phyloP scores from a whole-genome alignment of 2,329 filamentous ascomycete genomes.

The Claviceps humidiphila region DNA sequence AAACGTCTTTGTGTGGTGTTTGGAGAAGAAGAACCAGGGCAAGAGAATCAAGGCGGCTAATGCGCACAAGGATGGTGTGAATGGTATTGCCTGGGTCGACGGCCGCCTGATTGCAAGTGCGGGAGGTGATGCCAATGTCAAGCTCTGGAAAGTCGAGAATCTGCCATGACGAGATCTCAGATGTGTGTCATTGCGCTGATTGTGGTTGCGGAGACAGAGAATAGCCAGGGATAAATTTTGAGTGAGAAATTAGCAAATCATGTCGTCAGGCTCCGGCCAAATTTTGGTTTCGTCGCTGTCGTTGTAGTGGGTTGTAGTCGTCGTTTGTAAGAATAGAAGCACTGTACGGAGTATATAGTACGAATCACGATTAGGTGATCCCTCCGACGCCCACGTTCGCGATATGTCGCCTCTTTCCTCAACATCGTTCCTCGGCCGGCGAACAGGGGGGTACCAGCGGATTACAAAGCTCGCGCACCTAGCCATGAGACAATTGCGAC shows the following conservation, averaged over 20 bases:
- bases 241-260: no score
- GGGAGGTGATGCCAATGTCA: conserved; percentile 81
- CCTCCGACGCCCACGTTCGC: no score
- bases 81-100: conserved; percentile 69
- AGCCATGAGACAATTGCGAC: conserved; percentile 26
- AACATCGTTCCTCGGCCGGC: background rate
- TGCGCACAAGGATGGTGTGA: conserved; percentile 92
- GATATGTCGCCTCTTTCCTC: background rate
- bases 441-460: conserved; percentile 2
- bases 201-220: no score
- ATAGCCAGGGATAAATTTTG: no score
- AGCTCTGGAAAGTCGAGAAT: conserved; percentile 55
- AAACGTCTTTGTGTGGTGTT: conserved; percentile 83
- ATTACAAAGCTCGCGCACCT: conserved; percentile 13
- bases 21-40: conserved; percentile 64
- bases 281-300: no score
- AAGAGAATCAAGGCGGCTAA: conserved; percentile 73
- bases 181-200: background rate
- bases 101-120: conserved; percentile 60
- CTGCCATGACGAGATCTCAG: conserved; percentile 15
- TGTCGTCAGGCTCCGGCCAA: no score
- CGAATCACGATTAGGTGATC: background rate
- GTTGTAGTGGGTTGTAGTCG: no score
- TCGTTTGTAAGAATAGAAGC: no score
- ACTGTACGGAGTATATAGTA: no score